phyloP scores from a whole-genome alignment of 164 flowering plant species.

The Chloranthus sessilifolius region DNA sequence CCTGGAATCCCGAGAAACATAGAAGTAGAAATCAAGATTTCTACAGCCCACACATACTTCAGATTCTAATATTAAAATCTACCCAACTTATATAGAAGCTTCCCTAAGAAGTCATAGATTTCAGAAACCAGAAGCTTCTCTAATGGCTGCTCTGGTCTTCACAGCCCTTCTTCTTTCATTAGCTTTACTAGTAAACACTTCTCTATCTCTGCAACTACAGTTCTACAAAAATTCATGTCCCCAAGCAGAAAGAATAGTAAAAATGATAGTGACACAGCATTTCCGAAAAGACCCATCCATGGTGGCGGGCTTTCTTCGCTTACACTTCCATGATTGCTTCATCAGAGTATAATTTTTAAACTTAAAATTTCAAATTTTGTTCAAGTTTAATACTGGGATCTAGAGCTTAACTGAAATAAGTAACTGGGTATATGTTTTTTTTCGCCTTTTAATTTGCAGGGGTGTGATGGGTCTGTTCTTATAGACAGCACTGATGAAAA shows the following conservation, averaged over 20 bases:
- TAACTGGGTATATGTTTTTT: neutral
- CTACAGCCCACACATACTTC: neutral
- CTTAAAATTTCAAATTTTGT: neutral
- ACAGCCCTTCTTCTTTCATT: neutral
- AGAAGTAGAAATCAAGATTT: neutral
- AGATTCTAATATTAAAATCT: slow-evolving; percentile 1
- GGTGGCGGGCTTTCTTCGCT: slow-evolving; percentile 15
- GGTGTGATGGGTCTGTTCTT: slow-evolving; percentile 40
- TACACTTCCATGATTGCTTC: slow-evolving; percentile 22
- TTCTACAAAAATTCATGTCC: slow-evolving; percentile 16
- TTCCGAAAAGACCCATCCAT: slow-evolving; percentile 15
- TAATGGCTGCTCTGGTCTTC: slow-evolving; percentile 15
- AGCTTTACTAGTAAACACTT: neutral
- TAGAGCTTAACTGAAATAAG: neutral
- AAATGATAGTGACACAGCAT: slow-evolving; percentile 5
- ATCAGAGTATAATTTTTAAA: slow-evolving; percentile 13
- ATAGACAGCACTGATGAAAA: slow-evolving; percentile 17
- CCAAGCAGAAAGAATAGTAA: slow-evolving; percentile 15
- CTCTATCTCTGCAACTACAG: slow-evolving; percentile 9
- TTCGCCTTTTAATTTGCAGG: slow-evolving; percentile 26
- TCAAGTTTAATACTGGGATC: neutral
- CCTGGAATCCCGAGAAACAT: slow-evolving; percentile 9
- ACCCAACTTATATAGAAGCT: slow-evolving; percentile 1
- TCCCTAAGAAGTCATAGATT: too few species aligned
- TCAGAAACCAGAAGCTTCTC: slow-evolving; percentile 15